phyloP scores from a whole-genome alignment of 2,329 filamentous ascomycete genomes.

The Sporothrix schenckii region DNA sequence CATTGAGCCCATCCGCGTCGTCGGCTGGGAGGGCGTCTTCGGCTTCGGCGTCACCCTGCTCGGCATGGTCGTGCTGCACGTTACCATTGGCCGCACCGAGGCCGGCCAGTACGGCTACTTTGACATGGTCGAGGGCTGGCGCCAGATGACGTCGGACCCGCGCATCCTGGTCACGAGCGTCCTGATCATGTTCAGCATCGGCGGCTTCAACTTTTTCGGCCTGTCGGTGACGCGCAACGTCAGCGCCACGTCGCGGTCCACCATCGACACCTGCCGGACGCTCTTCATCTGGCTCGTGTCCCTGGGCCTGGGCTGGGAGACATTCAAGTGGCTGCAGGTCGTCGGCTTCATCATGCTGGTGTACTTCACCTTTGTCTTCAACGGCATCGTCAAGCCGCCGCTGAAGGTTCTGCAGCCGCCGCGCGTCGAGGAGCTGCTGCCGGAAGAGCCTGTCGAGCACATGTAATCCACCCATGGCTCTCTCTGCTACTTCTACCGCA shows the following conservation, averaged over 20 bases:
- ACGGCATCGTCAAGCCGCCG: conserved; percentile 86
- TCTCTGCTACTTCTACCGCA: background rate
- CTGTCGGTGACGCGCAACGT: conserved; percentile 87
- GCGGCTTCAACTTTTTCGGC: conserved; percentile 99
- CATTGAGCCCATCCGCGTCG: conserved; percentile 81
- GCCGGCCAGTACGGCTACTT: conserved; percentile 81
- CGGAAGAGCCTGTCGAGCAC: conserved; percentile 84
- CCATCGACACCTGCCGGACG: conserved; percentile 95
- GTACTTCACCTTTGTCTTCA: conserved; percentile 96
- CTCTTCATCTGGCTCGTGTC: conserved; percentile 98
- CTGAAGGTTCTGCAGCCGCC: conserved; percentile 56
- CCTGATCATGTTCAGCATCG: conserved; percentile 96
- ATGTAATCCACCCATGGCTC: conserved; percentile 33
- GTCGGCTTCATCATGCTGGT: conserved; percentile 85
- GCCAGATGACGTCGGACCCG: conserved; percentile 73
- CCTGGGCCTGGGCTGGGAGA: conserved; percentile 91
- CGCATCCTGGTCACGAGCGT: conserved; percentile 76
- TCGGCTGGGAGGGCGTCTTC: conserved; percentile 95
- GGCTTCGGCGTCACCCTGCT: conserved; percentile 79
- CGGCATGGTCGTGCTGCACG: conserved; percentile 78
- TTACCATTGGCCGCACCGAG: conserved; percentile 73
- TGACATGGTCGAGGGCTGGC: conserved; percentile 83
- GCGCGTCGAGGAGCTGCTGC: conserved; percentile 67
- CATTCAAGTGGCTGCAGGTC: conserved; percentile 96
- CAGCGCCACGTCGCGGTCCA: conserved; percentile 89